Evolutionary conservation across 306 rosid genomes (phyloP).

Genomic region (Crataegus laevigata): DNA sequence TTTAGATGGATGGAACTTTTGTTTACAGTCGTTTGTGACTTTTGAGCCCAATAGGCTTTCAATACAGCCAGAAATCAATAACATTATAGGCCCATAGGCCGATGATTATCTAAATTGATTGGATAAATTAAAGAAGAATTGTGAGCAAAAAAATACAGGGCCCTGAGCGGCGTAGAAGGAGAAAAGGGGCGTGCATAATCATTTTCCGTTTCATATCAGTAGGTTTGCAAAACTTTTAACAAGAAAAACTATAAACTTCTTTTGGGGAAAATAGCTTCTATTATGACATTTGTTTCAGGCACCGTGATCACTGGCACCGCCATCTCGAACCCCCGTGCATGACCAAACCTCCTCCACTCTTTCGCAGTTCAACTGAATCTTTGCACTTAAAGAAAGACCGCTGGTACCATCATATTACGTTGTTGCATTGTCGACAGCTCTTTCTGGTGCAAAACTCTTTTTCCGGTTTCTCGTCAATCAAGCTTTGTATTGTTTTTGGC

Average conservation of each 20-base stretch:
- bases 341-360: neutral
- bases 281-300: neutral
- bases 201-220: neutral
- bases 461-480: conserved; percentile 13
- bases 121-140: too few species aligned
- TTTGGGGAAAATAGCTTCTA: neutral
- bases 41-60: neutral
- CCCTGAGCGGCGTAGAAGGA: too few species aligned
- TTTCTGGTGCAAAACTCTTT: conserved; percentile 6
- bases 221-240: neutral
- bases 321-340: neutral
- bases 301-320: neutral
- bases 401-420: neutral
- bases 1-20: neutral
- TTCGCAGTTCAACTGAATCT: neutral
- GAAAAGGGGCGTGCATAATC: too few species aligned
- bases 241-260: neutral
- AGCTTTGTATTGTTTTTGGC: conserved; percentile 25
- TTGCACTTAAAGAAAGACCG: neutral
- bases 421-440: conserved; percentile 5
- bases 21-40: neutral
- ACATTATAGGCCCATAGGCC: too few species aligned
- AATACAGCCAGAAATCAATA: neutral
- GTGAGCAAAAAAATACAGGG: too few species aligned
- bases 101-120: neutral